Percentiles rank a stretch among this genome's conserved stretches.
Evolutionary conservation across 2,329 filamentous ascomycete species (phyloP).

Genomic region (Gaeumannomyces tritici): DNA sequence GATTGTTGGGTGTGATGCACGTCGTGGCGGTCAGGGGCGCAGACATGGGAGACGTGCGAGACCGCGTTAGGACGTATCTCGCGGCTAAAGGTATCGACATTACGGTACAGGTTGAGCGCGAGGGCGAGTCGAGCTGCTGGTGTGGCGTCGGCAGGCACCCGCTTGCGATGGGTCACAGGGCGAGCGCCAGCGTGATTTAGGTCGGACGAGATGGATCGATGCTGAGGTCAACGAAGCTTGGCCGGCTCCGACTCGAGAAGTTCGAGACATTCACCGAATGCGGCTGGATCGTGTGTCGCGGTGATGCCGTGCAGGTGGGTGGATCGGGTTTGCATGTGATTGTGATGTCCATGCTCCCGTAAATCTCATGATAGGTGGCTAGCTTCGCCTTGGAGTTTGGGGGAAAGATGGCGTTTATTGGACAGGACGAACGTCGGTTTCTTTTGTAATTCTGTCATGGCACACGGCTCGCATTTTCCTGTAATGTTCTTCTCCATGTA

Average conservation of each 20-base stretch:
- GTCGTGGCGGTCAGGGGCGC: constrained; percentile 64
- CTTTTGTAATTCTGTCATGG: not conserved
- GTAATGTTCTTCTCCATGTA: not conserved
- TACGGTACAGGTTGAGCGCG: constrained; percentile 78
- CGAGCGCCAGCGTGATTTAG: constrained; percentile 16
- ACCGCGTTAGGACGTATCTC: constrained; percentile 66
- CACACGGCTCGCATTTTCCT: not conserved
- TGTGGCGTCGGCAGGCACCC: constrained; percentile 35
- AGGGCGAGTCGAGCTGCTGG: constrained; percentile 62
- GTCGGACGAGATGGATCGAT: not conserved
- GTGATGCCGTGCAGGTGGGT: not conserved
- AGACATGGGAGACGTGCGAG: constrained; percentile 73
- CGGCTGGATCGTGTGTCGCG: not conserved
- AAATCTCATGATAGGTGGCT: not conserved
- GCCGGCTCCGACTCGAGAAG: not conserved
- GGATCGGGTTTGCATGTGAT: not conserved
- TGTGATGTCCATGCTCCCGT: not conserved
- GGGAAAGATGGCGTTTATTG: not conserved
- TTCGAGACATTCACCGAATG: not conserved
- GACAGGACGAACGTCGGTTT: not conserved
- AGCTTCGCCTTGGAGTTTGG: not conserved
- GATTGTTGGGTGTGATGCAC: constrained; percentile 76
- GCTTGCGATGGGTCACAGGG: constrained; percentile 14
- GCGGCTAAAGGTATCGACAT: constrained; percentile 65
- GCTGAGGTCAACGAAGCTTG: no score